A percentile compares a stretch with the other conserved stretches of the same genome.
Conservation (phyloP, 371 early-diverging fungal genomes). For the Choanephora cucurbitarum region DNA sequence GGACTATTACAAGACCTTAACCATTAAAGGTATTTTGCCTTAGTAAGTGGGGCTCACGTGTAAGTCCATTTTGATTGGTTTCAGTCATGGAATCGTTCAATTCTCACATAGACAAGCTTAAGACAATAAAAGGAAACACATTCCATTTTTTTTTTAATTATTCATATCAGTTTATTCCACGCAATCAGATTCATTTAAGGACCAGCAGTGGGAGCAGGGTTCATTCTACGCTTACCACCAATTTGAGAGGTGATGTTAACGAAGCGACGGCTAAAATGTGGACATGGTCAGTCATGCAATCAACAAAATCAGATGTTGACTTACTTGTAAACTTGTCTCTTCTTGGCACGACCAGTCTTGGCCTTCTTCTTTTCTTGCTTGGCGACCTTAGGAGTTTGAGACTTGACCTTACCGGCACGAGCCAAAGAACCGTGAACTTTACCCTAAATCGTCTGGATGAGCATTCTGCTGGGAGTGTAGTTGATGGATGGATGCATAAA, state of each 20-base stretch:
- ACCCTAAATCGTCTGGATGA: constrained; percentile 62
- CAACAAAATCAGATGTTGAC: background rate
- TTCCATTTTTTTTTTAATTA: too few relatives aligned
- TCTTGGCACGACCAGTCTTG: constrained; percentile 96
- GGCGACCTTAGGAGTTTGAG: constrained; percentile 99
- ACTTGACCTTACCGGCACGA: constrained; percentile 99
- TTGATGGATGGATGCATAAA: constrained; percentile 14
- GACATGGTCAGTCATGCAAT: background rate
- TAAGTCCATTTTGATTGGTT: too few relatives aligned
- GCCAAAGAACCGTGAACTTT: constrained; percentile 99
- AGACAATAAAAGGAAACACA: too few relatives aligned
- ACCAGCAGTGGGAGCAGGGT: constrained; percentile 67
- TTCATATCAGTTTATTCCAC: constrained; percentile 1
- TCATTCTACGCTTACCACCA: constrained; percentile 91
- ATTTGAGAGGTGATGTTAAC: constrained; percentile 88
- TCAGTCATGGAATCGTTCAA: too few relatives aligned
- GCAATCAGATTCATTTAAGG: constrained; percentile 33
- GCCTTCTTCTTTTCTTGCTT: constrained; percentile 97
- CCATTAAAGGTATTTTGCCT: too few relatives aligned
- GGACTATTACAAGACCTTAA: too few relatives aligned
- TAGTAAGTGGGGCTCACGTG: too few relatives aligned
- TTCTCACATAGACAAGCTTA: too few relatives aligned
- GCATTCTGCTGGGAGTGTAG: background rate
- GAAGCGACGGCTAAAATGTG: constrained; percentile 77
- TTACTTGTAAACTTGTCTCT: constrained; percentile 88